Base-by-base conservation (phyloP, 495 filamentous ascomycete species). In the Pseudoneurospora amorphoporcata region DNA sequence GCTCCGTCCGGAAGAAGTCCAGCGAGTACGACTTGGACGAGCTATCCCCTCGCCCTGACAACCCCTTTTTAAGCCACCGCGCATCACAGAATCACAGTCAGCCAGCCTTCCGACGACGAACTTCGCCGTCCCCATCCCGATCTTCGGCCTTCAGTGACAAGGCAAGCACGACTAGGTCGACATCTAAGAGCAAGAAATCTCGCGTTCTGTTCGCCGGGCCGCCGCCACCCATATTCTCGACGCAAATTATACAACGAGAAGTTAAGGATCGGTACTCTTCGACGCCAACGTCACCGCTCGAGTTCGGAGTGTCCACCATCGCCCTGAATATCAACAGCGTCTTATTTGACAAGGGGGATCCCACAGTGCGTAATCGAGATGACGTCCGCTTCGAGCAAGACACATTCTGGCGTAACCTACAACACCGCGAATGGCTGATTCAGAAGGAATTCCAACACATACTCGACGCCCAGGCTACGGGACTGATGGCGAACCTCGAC, bases 391-490 rank as follows among this genome's bases (percentile, higher is more conserved):
- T 76, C 73, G 76, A 79, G 39, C 76, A 78, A 10, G 78, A 83
- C 72, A 70, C 80, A 3, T 41, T 76, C n/a, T 83, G 81, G 81
- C 78, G 78, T 1, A 79, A 74, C 69, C 74, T 83, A 2, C 78
- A 79, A 68, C 77, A 77, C n/a, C 86, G 85, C 70, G 87, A 91
- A 72, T 83, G 79, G 35, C 82, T 88, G 69, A 88, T 97, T 19
- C 90, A 97, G 73, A 84, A 84, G 42, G 89, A 94, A 68, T 85
- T 98, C 5, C 95, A 98, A 79, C 78, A 83, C 37, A 82, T 97
- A 5, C 87, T 98, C 38, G 94, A 98, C 82, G 91, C 92, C 0
- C 95, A 98, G 81, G 90, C 91, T 65, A 87, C 90, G 43, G 92
- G 92, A 37, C 84, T 97, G 43, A 82, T 76, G 23, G 83, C 71